Conservation (phyloP, 1,284 basidiomycete species). For the Naganishia sp. region DNA sequence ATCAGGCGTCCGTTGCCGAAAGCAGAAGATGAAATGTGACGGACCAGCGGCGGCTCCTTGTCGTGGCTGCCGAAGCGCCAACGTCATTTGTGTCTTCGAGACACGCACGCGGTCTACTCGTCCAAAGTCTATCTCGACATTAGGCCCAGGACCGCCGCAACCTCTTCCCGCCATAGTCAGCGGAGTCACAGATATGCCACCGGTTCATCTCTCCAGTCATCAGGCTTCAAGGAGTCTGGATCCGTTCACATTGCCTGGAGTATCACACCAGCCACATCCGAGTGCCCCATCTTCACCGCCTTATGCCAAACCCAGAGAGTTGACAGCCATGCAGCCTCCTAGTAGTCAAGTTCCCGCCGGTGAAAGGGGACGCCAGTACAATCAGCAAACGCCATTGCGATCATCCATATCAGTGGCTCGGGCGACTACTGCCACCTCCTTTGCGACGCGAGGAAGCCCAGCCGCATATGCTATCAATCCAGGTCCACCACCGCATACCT, state of each 20-base stretch:
- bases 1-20: conserved; percentile 34
- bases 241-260: conserved; percentile 21
- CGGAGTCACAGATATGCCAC: conserved; percentile 22
- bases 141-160: conserved; percentile 33
- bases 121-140: conserved; percentile 46
- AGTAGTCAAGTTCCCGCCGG: not conserved
- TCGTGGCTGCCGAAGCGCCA: conserved; percentile 49
- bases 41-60: conserved; percentile 48
- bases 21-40: conserved; percentile 51
- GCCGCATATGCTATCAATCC: not conserved
- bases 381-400: conserved; percentile 50
- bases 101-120: conserved; percentile 40
- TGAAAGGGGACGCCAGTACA: not conserved
- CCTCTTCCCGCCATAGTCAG: conserved; percentile 34
- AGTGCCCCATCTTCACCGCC: conserved; percentile 9
- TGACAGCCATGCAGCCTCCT: conserved; percentile 14
- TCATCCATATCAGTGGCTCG: conserved; percentile 41
- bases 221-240: conserved; percentile 28
- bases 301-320: conserved; percentile 5
- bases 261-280: conserved; percentile 1
- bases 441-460: not conserved
- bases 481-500: not conserved
- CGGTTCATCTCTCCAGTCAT: conserved; percentile 17
- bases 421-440: not conserved
- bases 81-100: conserved; percentile 49